phyloP scores from a whole-genome alignment of 2,329 filamentous ascomycete genomes.

The Scolecobasidium constrictum region DNA sequence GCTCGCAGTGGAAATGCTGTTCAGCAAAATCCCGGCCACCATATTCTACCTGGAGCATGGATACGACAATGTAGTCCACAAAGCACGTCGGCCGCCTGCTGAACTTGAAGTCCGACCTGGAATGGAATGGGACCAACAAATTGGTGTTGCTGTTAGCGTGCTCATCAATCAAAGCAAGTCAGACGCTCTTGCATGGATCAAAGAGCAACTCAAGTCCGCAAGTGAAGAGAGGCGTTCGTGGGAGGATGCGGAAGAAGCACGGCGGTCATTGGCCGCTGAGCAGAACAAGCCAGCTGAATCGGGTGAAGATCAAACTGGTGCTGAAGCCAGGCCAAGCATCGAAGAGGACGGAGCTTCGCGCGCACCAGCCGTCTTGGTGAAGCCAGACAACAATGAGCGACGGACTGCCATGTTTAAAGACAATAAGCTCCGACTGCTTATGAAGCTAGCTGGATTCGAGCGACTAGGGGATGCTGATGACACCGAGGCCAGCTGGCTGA shows the following conservation, averaged over 20 bases:
- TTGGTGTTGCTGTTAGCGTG: slow-evolving; percentile 69
- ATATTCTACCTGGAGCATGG: slow-evolving; percentile 86
- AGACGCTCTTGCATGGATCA: slow-evolving; percentile 73
- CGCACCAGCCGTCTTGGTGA: slow-evolving; percentile 42
- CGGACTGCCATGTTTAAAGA: slow-evolving; percentile 79
- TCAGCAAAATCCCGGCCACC: slow-evolving; percentile 79
- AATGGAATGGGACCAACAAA: slow-evolving; percentile 53
- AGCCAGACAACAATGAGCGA: slow-evolving; percentile 43
- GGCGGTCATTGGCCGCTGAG: slow-evolving; percentile 29
- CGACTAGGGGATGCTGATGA: slow-evolving; percentile 58
- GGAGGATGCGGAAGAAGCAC: slow-evolving; percentile 59
- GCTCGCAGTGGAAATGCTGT: slow-evolving; percentile 81
- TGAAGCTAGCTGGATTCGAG: slow-evolving; percentile 64
- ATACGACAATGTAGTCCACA: slow-evolving; percentile 65
- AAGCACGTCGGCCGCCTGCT: slow-evolving; percentile 57
- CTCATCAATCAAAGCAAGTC: slow-evolving; percentile 70
- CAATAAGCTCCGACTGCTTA: slow-evolving; percentile 72
- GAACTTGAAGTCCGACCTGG: slow-evolving; percentile 73
- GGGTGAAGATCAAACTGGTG: not conserved
- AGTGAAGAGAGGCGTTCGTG: slow-evolving; percentile 65
- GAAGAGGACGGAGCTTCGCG: slow-evolving; percentile 19
- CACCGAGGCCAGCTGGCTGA: slow-evolving; percentile 64
- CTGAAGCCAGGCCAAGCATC: not conserved
- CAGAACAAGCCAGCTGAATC: not conserved
- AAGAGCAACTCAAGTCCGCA: slow-evolving; percentile 56